Base-by-base conservation (phyloP, 2,329 filamentous ascomycete genomes). In the Stagonosporopsis vannaccii region DNA sequence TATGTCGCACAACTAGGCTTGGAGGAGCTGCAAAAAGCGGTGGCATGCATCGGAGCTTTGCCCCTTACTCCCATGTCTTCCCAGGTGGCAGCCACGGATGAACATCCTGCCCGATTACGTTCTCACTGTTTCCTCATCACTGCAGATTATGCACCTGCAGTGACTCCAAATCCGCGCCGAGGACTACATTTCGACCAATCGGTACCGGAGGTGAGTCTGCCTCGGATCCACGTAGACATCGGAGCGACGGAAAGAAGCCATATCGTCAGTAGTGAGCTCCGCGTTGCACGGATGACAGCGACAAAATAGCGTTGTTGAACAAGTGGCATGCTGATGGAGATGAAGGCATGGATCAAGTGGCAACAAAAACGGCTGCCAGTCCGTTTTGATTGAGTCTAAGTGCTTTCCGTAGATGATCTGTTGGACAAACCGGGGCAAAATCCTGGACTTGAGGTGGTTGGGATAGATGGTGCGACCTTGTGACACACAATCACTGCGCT, bases 21-120 rank as follows among this genome's bases (percentile, higher is more conserved):
- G 47, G 58, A 55, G 42, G 45, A 53, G 52, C 60, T 68, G 69
- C 62, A 68, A 44, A 63, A 62, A 63, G 56, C 63, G 60, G 68
- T 73, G 70, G 66, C 66, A 73, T 73, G 71, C 68, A 69, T 69
- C 60, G 52, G 51, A 53, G 50, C 61, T 40, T 59, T 64, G 63
- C 65, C 68, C 71, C 65, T 73, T 70, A 60, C 69, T 62, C 60
- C 42, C 54, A 62, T 65, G 51, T 55, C 53, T 65, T 47, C 42
- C 52, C 49, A 64, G 58, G 51, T 58, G 62, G 60, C 58, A 66
- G 61, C 57, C 51, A 58, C 61, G 53, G 66, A 62, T 62, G 48
- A 54, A 13, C 55, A 23, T 62, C 54, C 62, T 62, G 61, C 53
- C 62, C 59, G 59, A 45, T 51, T 43, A 44, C 58, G 43, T 49